A percentile compares a stretch with the other conserved stretches of the same genome.
phyloP scores from a whole-genome alignment of 2,329 filamentous ascomycete genomes.

The Sclerotinia minor region DNA sequence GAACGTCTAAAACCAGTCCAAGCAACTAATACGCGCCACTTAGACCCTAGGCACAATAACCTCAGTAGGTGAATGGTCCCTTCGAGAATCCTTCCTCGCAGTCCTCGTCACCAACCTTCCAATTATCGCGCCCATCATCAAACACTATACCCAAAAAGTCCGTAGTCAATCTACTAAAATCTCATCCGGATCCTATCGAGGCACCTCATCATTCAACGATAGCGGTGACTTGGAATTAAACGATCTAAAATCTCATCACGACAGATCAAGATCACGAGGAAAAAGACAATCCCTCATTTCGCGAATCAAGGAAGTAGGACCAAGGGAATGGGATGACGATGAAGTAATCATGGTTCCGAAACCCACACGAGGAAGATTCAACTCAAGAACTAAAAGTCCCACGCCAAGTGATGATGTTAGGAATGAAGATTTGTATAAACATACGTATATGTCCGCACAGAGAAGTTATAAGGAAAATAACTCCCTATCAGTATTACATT shows the following conservation, averaged over 20 bases:
- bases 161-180: slow-evolving; percentile 5
- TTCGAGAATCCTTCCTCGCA: slow-evolving; percentile 18
- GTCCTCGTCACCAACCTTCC: slow-evolving; percentile 15
- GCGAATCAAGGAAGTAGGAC: neutral
- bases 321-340: slow-evolving; percentile 11
- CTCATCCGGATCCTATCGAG: neutral
- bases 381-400: neutral
- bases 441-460: neutral
- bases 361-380: neutral
- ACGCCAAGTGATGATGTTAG: neutral
- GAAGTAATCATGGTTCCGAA: slow-evolving; percentile 21
- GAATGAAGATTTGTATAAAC: no score
- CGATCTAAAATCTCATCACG: neutral
- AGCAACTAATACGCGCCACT: no score
- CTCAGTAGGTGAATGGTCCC: neutral
- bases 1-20: neutral
- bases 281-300: neutral
- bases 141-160: neutral
- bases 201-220: neutral
- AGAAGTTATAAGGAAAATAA: neutral
- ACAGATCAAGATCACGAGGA: neutral
- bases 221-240: neutral
- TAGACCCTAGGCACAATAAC: neutral
- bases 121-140: slow-evolving; percentile 8
- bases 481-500: no score